These are phyloP conservation scores for Vigna unguiculata DNA, from an alignment of 306 rosid species.

Conservation along the genomic window DNA sequence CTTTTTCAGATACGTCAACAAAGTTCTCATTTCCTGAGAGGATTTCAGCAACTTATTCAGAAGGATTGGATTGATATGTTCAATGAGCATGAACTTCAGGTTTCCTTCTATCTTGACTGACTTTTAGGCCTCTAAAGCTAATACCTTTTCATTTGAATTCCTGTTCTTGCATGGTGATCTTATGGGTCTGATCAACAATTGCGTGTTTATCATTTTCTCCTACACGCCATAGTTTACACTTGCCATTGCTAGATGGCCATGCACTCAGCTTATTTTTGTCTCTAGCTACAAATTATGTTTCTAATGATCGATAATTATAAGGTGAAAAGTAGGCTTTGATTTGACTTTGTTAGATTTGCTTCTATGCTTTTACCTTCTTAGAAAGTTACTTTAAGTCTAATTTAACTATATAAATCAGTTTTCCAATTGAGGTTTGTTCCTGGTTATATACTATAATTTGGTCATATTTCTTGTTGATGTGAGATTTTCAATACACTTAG, in stretches of 20 bases:
- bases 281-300: slow-evolving; percentile 11
- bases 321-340: slow-evolving; percentile 4
- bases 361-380: too few species aligned
- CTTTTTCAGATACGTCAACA: slow-evolving; percentile 88
- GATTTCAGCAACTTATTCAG: slow-evolving; percentile 96
- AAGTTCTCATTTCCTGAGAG: slow-evolving; percentile 97
- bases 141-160: neutral
- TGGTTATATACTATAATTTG: too few species aligned
- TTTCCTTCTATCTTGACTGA: slow-evolving; percentile 43
- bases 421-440: too few species aligned
- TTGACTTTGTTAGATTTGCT: neutral
- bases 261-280: neutral
- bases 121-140: slow-evolving; percentile 13
- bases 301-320: neutral
- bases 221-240: neutral
- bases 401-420: too few species aligned
- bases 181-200: neutral
- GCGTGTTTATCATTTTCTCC: slow-evolving; percentile 34
- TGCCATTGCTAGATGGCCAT: neutral
- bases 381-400: too few species aligned
- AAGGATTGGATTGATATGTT: slow-evolving; percentile 99
- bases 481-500: too few species aligned
- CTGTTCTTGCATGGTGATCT: slow-evolving; percentile 37
- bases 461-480: too few species aligned
- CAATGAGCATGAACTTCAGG: slow-evolving; percentile 99